Base-by-base conservation (phyloP, 192 early-diverging fungal genomes). In the Backusella westeae region DNA sequence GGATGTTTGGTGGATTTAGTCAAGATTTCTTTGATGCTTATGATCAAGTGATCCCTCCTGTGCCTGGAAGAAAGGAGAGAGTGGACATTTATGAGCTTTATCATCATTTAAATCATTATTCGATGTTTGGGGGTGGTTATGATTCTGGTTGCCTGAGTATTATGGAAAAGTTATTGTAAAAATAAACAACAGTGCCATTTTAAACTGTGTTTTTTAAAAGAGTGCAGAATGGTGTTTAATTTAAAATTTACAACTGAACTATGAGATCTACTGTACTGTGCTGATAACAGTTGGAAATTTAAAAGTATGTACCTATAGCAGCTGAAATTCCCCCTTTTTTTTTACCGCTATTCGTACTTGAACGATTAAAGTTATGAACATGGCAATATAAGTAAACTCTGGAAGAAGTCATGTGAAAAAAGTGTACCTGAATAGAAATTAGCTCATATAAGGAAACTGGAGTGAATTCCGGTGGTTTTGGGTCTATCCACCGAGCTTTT, bases 51-150 rank as follows among this genome's bases (percentile, higher is more conserved):
- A 41, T 36, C 0, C 21, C 34, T 23, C 21, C 34, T 38, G 35
- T 12, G 21, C 6, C 21, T 9, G 34, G 34, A 39, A 69, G 68
- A 69, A 12, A 69, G n/a, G 36, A 69, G 3, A n/a, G 68, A 1
- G 4, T 69, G 4, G 34, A 41, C 10, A n/a, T 69, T 23, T 69
- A 69, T 39, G 67, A 68, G 34, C 34, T 68, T 4, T 68, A 68
- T 68, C 35, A 69, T 39, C 67, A 69, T 69, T 69, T 69, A 69
- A 69, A 69, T 39, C 67, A 69, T 21, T 69, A 38, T 39, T 34
- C 67, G 1, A 69, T 69, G 67, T 69, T 69, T 69, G 35, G 67
- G 34, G 67, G 67, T 10, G n/a, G 34, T 21, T 69, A 69, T 36
- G 36, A 17, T 10, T 39, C 34, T 38, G 38, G 36, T 14, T 69